phyloP scores from a whole-genome alignment of 169 alveolate species.

The Eimeria maxima region DNA sequence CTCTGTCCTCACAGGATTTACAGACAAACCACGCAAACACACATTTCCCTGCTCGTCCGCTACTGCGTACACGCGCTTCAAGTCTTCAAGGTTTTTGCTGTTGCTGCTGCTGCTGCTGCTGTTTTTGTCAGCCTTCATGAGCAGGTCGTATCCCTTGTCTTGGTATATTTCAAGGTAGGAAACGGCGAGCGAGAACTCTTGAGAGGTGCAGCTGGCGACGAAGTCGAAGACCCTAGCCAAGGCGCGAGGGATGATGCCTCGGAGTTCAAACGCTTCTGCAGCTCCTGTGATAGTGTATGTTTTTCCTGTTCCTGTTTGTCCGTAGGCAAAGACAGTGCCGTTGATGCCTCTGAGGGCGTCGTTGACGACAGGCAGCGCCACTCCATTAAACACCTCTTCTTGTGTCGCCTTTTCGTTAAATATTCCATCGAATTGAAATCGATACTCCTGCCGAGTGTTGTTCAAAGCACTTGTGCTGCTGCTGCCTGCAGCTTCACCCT shows the following conservation, averaged over 20 bases:
- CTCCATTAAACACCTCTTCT: conserved; percentile 91
- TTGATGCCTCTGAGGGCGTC: conserved; percentile 88
- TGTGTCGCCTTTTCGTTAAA: conserved; percentile 89
- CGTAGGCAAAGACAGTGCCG: conserved; percentile 95
- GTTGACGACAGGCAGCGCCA: conserved; percentile 87
- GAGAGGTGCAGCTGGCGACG: conserved; percentile 88
- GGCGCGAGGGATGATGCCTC: conserved; percentile 96
- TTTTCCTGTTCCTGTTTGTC: conserved; percentile 94
- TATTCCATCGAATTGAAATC: conserved; percentile 90
- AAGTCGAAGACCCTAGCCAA: conserved; percentile 92
- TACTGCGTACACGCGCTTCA: conserved; percentile 19
- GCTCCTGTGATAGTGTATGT: conserved; percentile 95
- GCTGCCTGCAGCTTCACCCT: conserved; percentile 27
- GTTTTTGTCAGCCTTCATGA: conserved; percentile 64
- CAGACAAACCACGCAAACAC: conserved; percentile 93
- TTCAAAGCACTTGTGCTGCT: conserved; percentile 79
- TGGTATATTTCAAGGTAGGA: conserved; percentile 96
- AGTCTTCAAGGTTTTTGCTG: not conserved
- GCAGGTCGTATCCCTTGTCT: conserved; percentile 95
- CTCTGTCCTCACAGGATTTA: conserved; percentile 94
- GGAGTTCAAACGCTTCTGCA: conserved; percentile 90
- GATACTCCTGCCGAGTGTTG: conserved; percentile 86
- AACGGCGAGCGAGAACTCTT: conserved; percentile 89
- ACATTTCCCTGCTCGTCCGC: conserved; percentile 94
- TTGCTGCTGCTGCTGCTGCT: not conserved